Conservation (phyloP, 345 rosid species). For the Bruguiera gymnorhiza region DNA sequence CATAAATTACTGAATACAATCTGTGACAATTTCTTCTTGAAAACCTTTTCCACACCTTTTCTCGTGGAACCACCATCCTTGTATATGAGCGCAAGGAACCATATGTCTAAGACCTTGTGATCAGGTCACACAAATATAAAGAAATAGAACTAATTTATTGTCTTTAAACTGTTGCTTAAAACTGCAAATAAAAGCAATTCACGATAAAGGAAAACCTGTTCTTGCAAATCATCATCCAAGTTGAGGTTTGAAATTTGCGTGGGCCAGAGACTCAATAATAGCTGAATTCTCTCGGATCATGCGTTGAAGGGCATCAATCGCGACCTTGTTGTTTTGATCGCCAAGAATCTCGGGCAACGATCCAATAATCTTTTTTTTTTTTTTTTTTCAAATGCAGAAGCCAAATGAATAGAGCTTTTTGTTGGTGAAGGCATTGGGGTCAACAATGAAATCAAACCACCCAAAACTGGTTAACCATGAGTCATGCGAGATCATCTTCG, state of each 20-base stretch:
- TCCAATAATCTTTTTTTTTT: slow-evolving; percentile 43
- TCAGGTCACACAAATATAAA: slow-evolving; percentile 17
- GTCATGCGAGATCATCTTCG: slow-evolving; percentile 65
- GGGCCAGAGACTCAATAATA: slow-evolving; percentile 61
- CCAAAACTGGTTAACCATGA: slow-evolving; percentile 64
- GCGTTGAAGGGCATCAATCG: slow-evolving; percentile 62
- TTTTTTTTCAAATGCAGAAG: slow-evolving; percentile 50
- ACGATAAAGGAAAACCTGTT: slow-evolving; percentile 42
- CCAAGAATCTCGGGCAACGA: slow-evolving; percentile 83
- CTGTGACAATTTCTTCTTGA: slow-evolving; percentile 69
- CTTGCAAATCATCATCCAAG: slow-evolving; percentile 63
- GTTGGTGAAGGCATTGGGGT: too few relatives aligned
- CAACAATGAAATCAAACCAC: slow-evolving; percentile 25
- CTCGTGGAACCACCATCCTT: slow-evolving; percentile 53
- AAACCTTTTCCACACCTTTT: slow-evolving; percentile 51
- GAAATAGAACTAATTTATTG: too few relatives aligned
- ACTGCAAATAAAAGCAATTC: too few relatives aligned
- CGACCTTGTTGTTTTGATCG: slow-evolving; percentile 46
- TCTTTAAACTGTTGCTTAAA: too few relatives aligned
- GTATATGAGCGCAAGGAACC: slow-evolving; percentile 67
- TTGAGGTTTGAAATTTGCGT: slow-evolving; percentile 68
- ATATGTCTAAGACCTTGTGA: slow-evolving; percentile 68
- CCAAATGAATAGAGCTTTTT: slow-evolving; percentile 25
- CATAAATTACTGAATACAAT: slow-evolving; percentile 55
- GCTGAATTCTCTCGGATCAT: slow-evolving; percentile 76